phyloP scores from a whole-genome alignment of 139 green algal species.

The Volvox africanus region DNA sequence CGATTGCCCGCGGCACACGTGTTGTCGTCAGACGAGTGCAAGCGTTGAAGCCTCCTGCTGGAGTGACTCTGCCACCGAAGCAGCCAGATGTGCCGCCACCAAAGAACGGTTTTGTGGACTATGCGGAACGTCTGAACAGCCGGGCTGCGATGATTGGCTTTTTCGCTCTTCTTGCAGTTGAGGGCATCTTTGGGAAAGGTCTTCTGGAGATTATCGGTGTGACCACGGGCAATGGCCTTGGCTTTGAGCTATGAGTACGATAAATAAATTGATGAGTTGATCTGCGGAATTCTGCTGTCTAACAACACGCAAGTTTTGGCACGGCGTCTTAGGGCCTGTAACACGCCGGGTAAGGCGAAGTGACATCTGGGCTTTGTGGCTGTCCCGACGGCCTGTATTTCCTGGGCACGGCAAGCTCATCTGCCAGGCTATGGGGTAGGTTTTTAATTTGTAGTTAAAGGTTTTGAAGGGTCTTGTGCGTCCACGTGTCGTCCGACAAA shows the following conservation, averaged over 20 bases:
- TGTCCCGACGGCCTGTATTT: no score
- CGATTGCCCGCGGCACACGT: not conserved
- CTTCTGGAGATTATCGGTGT: constrained; percentile 81
- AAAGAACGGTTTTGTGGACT: constrained; percentile 84
- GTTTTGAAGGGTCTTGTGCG: no score
- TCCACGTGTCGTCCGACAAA: no score
- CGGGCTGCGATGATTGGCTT: constrained; percentile 91
- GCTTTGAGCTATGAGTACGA: constrained; percentile 82
- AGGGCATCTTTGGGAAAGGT: constrained; percentile 77
- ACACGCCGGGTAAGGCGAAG: no score
- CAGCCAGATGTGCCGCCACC: constrained; percentile 60
- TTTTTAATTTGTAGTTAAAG: no score
- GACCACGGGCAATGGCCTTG: constrained; percentile 72
- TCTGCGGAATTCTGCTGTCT: no score
- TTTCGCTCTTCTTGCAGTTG: constrained; percentile 84
- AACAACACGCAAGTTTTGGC: no score
- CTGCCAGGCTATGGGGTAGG: no score
- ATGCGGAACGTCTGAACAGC: constrained; percentile 86
- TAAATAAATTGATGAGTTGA: no score
- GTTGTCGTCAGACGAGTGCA: constrained; percentile 27
- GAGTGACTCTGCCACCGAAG: constrained; percentile 69
- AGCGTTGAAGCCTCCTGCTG: constrained; percentile 56
- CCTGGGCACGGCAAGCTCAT: no score
- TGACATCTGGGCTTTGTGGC: no score
- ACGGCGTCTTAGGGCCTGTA: no score